Base-by-base conservation (phyloP, 306 rosid species). In the Trifolium pratense region DNA sequence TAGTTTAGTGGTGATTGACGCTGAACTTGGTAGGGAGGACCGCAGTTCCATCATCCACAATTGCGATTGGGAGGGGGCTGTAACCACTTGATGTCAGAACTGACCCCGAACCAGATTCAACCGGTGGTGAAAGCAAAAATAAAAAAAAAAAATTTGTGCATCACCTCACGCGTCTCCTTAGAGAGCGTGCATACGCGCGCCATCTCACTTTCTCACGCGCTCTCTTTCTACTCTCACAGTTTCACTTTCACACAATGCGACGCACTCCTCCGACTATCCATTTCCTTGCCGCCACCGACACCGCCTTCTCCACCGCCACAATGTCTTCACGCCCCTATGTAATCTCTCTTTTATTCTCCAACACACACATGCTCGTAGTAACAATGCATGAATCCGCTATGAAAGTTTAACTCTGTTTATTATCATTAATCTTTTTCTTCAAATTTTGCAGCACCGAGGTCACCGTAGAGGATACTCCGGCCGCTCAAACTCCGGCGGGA, bases 291-390 rank as follows among this genome's bases (percentile, higher is more conserved):
- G 75, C 68, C 15, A 78, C 82, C 68, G 78, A 86, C 49, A 39
- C 76, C 65, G 49, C 80, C 70, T 31, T 66, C 69, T 8, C 70
- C 83, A 7, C 89, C 72, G 1, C 68, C 7, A 4, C 86, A 15
- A 88, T 88, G 96, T 73, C 91, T 67, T 78, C 78, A 4, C 87
- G 87, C 40, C 82, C 84, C 16, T 67, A 42, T 0, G 97, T 93
- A 84, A 43, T 31, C 64, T 48, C 49, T 53, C 61, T 60, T 36
- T n/a, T 55, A 43, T 26, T 37, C 82, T 45, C 11, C 37, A 74
- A 64, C 6, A 5, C 26, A 29, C 31, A 26, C 58, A 0, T 13
- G 2, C 15, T 17, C 29, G 23, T 16, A 29, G 21, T 52, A 46
- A 15, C 14, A n/a, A 45, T 59, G 9, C 60, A 17, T 17, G 2